Conservation (phyloP, 1,284 basidiomycete genomes). For the Sphagnurus paluster region DNA sequence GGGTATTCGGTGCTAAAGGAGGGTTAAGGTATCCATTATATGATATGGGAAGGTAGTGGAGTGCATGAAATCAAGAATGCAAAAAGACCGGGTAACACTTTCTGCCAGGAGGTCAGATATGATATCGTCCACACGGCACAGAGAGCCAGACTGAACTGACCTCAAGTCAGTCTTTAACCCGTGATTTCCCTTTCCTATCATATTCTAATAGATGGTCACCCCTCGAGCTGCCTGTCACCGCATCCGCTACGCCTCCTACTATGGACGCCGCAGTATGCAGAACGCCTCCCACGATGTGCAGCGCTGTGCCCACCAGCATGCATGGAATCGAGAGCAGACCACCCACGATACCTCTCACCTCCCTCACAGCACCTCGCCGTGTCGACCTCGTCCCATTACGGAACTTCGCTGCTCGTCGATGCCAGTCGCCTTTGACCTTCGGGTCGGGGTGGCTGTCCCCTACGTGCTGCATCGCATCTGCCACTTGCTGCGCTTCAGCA, state of each 20-base stretch:
- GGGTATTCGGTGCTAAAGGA: too few species aligned
- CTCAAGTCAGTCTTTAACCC: too few species aligned
- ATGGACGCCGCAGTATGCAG: conserved; percentile 1
- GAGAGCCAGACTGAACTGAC: too few species aligned
- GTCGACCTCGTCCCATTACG: not conserved
- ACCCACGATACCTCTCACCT: not conserved
- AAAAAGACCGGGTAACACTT: too few species aligned
- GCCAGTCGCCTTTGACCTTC: conserved; percentile 8
- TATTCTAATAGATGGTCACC: too few species aligned
- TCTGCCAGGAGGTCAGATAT: too few species aligned
- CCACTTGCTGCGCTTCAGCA: conserved; percentile 8
- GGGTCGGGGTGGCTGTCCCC: conserved; percentile 14
- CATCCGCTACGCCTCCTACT: conserved; percentile 3
- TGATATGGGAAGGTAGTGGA: too few species aligned
- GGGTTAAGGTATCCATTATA: too few species aligned
- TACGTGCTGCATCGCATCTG: conserved; percentile 12
- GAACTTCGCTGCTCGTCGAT: conserved; percentile 11
- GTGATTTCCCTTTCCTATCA: too few species aligned
- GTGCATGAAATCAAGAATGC: too few species aligned
- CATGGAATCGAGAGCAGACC: conserved; percentile 5
- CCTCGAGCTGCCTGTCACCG: too few species aligned
- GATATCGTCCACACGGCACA: too few species aligned
- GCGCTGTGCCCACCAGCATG: conserved; percentile 2
- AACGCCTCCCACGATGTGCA: conserved; percentile 5
- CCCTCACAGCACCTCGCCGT: conserved; percentile 7